phyloP scores from a whole-genome alignment of 352 stramenopile species.

The Phytophthora podocarpi region DNA sequence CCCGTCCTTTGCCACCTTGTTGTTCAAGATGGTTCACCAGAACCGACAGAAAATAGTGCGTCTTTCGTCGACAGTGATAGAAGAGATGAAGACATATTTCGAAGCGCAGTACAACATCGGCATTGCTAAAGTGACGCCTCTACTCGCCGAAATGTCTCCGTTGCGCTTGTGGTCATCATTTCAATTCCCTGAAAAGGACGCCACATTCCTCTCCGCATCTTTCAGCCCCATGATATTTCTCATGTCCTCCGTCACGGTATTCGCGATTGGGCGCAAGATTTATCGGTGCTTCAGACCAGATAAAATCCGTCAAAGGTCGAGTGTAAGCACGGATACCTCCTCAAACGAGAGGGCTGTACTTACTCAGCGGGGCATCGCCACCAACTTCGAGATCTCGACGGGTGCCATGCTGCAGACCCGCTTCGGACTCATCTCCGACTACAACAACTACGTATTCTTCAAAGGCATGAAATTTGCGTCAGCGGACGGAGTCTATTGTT shows the following conservation, averaged over 20 bases:
- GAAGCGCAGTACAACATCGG: constrained; percentile 11
- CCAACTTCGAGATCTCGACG: constrained; percentile 38
- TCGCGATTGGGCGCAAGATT: constrained; percentile 17
- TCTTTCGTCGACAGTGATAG: constrained; percentile 1
- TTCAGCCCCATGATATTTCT: constrained; percentile 27
- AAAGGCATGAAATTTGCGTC: constrained; percentile 49
- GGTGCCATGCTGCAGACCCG: constrained; percentile 31
- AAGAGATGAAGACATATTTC: constrained; percentile 7
- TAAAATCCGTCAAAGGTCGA: constrained; percentile 10
- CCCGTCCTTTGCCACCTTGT: constrained; percentile 14
- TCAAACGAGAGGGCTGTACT: constrained; percentile 16
- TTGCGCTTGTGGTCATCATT: constrained; percentile 23
- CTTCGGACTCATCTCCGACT: constrained; percentile 43
- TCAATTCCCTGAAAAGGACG: constrained; percentile 15
- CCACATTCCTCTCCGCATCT: constrained; percentile 13
- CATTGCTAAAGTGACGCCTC: constrained; percentile 9
- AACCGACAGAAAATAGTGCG: constrained; percentile 5
- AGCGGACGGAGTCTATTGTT: constrained; percentile 41
- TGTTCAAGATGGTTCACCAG: constrained; percentile 24
- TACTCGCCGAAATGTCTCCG: constrained; percentile 21
- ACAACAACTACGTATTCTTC: constrained; percentile 44
- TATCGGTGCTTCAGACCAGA: constrained; percentile 17
- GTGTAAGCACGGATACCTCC: constrained; percentile 12
- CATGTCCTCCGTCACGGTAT: constrained; percentile 3
- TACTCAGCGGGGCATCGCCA: constrained; percentile 4